Percentiles rank a stretch among this genome's conserved stretches.
phyloP scores from a whole-genome alignment of 768 basidiomycete species.

The Termitomyces sp. region DNA sequence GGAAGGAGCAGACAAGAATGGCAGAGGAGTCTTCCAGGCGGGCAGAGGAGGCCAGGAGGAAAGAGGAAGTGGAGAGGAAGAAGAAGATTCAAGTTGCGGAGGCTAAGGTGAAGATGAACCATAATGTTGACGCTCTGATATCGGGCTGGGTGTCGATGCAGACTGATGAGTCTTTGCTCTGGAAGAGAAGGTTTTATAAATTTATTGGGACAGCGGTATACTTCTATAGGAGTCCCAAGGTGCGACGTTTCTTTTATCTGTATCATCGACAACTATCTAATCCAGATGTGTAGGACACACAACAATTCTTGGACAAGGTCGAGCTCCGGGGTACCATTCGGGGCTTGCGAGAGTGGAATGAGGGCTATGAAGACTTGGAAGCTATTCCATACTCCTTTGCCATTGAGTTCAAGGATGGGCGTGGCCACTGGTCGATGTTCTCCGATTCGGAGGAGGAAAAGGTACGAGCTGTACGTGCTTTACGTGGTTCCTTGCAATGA shows the following conservation, averaged over 20 bases:
- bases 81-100: slow-evolving; percentile 41
- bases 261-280: not conserved
- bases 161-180: slow-evolving; percentile 43
- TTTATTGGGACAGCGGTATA: slow-evolving; percentile 40
- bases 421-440: slow-evolving; percentile 50
- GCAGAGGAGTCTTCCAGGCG: slow-evolving; percentile 39
- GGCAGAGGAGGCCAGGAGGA: slow-evolving; percentile 34
- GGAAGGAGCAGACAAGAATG: slow-evolving; percentile 39
- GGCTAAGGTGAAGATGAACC: slow-evolving; percentile 31
- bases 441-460: slow-evolving; percentile 62
- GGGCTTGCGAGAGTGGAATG: slow-evolving; percentile 54
- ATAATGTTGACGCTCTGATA: slow-evolving; percentile 28
- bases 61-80: slow-evolving; percentile 36
- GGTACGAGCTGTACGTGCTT: slow-evolving; percentile 23
- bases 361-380: slow-evolving; percentile 63
- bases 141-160: slow-evolving; percentile 63
- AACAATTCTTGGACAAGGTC: slow-evolving; percentile 34
- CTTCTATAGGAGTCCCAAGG: slow-evolving; percentile 49
- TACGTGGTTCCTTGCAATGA: not conserved
- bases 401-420: slow-evolving; percentile 48
- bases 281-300: slow-evolving; percentile 28
- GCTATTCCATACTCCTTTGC: slow-evolving; percentile 65
- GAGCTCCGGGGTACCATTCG: slow-evolving; percentile 40
- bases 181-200: slow-evolving; percentile 64
- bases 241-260: slow-evolving; percentile 14